Percentiles rank a stretch among this genome's conserved stretches.
These are phyloP conservation scores for Apiospora rasikravindrae DNA, from an alignment of 2,329 filamentous ascomycete species.

Conservation along the genomic window DNA sequence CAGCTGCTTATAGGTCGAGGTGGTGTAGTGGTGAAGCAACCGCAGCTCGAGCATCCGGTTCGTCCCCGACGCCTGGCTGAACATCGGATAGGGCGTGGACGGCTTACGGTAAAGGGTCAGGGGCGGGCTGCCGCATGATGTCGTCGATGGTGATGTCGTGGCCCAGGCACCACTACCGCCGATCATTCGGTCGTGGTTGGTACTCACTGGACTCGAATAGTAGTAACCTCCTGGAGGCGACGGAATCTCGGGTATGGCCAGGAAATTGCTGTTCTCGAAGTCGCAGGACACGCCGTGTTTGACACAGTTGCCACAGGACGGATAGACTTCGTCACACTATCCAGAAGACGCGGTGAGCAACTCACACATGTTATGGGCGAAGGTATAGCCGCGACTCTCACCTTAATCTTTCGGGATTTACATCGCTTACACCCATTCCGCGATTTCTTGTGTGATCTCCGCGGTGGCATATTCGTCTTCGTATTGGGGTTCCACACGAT, in stretches of 20 bases:
- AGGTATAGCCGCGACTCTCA: slow-evolving; percentile 34
- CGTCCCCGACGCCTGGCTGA: slow-evolving; percentile 42
- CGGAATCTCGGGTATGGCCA: slow-evolving; percentile 47
- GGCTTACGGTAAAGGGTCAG: slow-evolving; percentile 41
- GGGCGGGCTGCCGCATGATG: slow-evolving; percentile 22
- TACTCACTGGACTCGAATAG: not conserved
- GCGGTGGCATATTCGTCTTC: slow-evolving; percentile 60
- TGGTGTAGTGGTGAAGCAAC: slow-evolving; percentile 69
- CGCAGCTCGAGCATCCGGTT: slow-evolving; percentile 63
- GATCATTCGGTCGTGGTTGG: not conserved
- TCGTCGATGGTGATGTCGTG: not conserved
- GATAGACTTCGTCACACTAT: slow-evolving; percentile 70
- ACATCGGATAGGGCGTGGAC: slow-evolving; percentile 7
- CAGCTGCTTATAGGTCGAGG: slow-evolving; percentile 64
- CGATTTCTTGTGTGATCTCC: slow-evolving; percentile 73
- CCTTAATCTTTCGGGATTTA: slow-evolving; percentile 74
- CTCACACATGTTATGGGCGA: not conserved
- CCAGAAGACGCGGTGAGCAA: slow-evolving; percentile 1
- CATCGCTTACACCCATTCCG: slow-evolving; percentile 69
- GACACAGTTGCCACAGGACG: slow-evolving; percentile 67
- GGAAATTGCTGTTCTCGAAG: slow-evolving; percentile 60
- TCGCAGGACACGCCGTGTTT: slow-evolving; percentile 72
- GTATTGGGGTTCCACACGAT: not conserved
- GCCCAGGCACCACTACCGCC: not conserved
- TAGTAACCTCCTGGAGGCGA: slow-evolving; percentile 2